Evolutionary conservation across 2,329 filamentous ascomycete species (phyloP).

Genomic region (Penicillium sp.): DNA sequence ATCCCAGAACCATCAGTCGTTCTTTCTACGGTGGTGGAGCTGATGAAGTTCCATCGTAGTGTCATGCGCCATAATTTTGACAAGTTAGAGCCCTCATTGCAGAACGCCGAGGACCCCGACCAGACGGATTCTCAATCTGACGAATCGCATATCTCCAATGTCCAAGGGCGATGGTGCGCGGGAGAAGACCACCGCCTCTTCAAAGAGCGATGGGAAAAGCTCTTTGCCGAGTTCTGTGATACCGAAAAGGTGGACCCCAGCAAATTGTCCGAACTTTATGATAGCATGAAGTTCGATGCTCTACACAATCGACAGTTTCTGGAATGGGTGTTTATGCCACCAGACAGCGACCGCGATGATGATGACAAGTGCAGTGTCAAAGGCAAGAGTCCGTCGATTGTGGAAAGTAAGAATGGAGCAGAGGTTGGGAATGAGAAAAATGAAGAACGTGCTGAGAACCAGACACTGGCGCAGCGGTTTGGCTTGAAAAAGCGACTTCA

Average conservation of each 20-base stretch:
- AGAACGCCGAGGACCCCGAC: conserved; percentile 11
- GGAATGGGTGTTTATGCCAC: conserved; percentile 95
- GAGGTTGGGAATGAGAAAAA: conserved; percentile 26
- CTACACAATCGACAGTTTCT: conserved; percentile 94
- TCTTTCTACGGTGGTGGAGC: conserved; percentile 83
- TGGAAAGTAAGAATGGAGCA: conserved; percentile 21
- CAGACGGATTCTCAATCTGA: conserved; percentile 25
- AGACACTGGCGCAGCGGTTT: conserved; percentile 40
- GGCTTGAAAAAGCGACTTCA: conserved; percentile 57
- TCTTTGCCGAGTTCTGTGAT: conserved; percentile 95
- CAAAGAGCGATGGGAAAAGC: conserved; percentile 95
- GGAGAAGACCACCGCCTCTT: conserved; percentile 94
- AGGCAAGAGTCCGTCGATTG: conserved; percentile 13
- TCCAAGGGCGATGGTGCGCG: conserved; percentile 93
- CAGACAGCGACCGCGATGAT: conserved; percentile 74
- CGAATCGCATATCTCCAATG: conserved; percentile 62
- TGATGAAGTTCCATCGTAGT: conserved; percentile 95
- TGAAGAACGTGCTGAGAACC: conserved; percentile 35
- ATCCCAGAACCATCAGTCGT: conserved; percentile 94
- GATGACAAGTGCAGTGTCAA: conserved; percentile 48
- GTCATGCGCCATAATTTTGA: conserved; percentile 95
- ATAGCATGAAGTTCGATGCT: conserved; percentile 99
- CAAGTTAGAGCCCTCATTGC: conserved; percentile 63
- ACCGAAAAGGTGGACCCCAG: conserved; percentile 97
- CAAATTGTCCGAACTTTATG: conserved; percentile 97